Evolutionary conservation across 169 alveolate genomes (phyloP), one percentile per base, ranked within the genome.

Genomic region (Plasmodium blacklocki): DNA sequence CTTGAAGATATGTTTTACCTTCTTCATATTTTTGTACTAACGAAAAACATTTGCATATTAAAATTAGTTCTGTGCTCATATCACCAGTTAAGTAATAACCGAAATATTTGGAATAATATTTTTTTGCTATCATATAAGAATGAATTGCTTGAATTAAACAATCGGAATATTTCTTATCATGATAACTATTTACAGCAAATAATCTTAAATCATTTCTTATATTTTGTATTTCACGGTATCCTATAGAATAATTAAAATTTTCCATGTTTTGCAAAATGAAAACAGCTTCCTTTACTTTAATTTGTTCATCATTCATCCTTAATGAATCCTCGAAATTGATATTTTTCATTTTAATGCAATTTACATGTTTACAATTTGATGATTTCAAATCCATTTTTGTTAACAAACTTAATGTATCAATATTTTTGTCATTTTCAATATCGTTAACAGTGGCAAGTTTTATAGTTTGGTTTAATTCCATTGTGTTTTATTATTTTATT

Each of bases 61-160:
- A 90, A 91, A 94, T 86, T 21, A 95, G 75, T 64, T 95, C 97
- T 88, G 95, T 93, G 12, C 96, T 96, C 97, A 95, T 95, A 80
- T 94, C 96, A 3, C 95, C 95, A 52, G 86, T 92, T 54, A 92
- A 58, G 66, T 89, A 92, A 68, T 85, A 92, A 23, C 95, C 95
- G 52, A 76, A 87, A 54, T 76, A 88, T 56, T 92, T 92, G 32
- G 93, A 88, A 49, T 88, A 74, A 80, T 88, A 92, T 45, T 92
- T 92, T 76, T 89, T 68, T 1, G 92, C 92, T 50, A 92, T 78
- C 88, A 88, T 92, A 58, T 92, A 92, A 5, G 94, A 92, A 60
- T 92, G 95, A 60, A 92, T 68, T 29, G 93, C 93, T 60, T 88
- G 92, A n/a, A 92, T 73, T 78, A 92, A 71, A 54, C 94, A 74